phyloP scores from a whole-genome alignment of 148 eudicot species.

The Spergularia bocconei region DNA sequence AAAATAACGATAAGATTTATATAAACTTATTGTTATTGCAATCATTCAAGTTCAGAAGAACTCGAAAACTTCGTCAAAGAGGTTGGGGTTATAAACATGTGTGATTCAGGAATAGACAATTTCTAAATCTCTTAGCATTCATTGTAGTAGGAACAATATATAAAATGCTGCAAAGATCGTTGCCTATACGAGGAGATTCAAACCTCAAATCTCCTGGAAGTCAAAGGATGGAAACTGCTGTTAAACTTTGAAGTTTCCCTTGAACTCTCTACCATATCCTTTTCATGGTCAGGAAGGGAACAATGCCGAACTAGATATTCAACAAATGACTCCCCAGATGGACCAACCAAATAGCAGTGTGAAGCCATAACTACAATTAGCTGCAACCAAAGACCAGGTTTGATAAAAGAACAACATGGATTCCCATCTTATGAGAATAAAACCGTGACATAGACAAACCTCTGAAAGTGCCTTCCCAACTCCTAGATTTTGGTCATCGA shows the following conservation, averaged over 20 bases:
- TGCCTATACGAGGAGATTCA: constrained; percentile 15
- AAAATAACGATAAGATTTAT: too few species aligned
- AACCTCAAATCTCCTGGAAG: constrained; percentile 62
- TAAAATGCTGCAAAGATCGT: background rate
- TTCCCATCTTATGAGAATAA: background rate
- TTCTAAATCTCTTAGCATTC: background rate
- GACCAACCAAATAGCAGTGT: constrained; percentile 94
- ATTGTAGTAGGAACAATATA: background rate
- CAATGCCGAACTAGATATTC: constrained; percentile 87
- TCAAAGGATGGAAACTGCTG: constrained; percentile 42
- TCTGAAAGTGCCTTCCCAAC: constrained; percentile 92
- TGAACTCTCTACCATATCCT: constrained; percentile 38
- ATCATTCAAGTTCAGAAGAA: background rate
- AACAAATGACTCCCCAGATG: constrained; percentile 88
- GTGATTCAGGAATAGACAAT: background rate
- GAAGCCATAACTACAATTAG: constrained; percentile 98
- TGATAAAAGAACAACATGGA: constrained; percentile 15
- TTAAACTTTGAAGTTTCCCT: constrained; percentile 44
- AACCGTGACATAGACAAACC: constrained; percentile 42
- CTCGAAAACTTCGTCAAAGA: constrained; percentile 1
- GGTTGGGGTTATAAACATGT: background rate
- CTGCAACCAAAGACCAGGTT: constrained; percentile 40
- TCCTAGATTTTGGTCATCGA: constrained; percentile 78
- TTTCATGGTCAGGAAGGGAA: constrained; percentile 64
- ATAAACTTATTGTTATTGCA: background rate